These are phyloP conservation scores for Backusella circina DNA, from an alignment of 192 early-diverging fungal genomes.

Conservation along the genomic window DNA sequence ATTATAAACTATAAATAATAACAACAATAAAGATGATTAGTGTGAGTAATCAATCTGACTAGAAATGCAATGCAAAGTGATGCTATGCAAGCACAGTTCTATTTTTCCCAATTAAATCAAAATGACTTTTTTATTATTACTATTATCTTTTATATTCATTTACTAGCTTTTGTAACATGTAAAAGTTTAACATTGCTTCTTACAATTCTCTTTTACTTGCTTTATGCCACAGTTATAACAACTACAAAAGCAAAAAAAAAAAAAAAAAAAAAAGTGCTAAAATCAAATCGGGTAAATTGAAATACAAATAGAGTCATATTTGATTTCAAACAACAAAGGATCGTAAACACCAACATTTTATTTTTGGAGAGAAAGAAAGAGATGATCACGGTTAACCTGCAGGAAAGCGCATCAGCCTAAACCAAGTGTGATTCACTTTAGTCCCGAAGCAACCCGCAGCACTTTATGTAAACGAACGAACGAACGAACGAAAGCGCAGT, in stretches of 20 bases:
- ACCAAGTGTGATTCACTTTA: neutral
- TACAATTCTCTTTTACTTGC: too few species aligned
- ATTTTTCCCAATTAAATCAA: neutral
- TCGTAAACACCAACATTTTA: neutral
- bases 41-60: neutral
- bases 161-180: neutral
- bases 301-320: neutral
- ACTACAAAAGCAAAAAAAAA: neutral
- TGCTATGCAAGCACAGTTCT: neutral
- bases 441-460: too few species aligned
- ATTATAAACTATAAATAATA: neutral
- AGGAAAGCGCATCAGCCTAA: neutral
- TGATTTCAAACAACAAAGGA: neutral
- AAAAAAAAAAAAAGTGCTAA: neutral
- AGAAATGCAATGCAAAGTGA: conserved; percentile 5
- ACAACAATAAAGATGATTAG: neutral
- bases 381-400: neutral
- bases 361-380: neutral
- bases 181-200: neutral
- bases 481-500: too few species aligned
- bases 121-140: neutral
- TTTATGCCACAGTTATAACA: too few species aligned
- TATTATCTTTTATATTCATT: neutral
- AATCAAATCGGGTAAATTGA: neutral
- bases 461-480: too few species aligned